Evolutionary conservation across 2,329 filamentous ascomycete genomes (phyloP), one percentile per base, ranked within the genome.

Genomic region (Phialemonium atrogriseum): DNA sequence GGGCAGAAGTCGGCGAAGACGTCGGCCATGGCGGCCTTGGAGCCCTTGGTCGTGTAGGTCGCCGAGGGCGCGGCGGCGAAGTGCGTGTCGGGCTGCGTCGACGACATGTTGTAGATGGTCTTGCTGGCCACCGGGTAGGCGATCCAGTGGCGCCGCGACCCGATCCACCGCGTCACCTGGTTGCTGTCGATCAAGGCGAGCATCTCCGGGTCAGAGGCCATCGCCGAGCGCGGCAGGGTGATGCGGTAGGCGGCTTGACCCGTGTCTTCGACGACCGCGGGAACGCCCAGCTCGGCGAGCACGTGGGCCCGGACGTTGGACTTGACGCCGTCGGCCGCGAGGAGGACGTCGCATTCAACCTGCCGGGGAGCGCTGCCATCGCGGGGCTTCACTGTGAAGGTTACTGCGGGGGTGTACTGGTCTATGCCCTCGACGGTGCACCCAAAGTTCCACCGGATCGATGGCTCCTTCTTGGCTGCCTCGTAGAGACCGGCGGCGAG

Each of bases 91-190:
- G 74, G 72, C 38, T 80, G 76, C 1, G 69, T 62, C 2, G 76
- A 77, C 10, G 70, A 75, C 24, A 82, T 54, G 53, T 83, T 83
- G 59, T 81, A 81, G 35, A 81, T 71, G 11, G 66, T 64, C 45
- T 80, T 75, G 40, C 66, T 65, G 33, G 70, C 66, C 18, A 83
- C 67, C 0, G 77, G 68, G 45, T 83, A 83, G 2, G 74, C 77
- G 47, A 83, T 81, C 39, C 80, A 74, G 42, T 82, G 78, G 4
- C 73, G 64, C 46, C 72, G 71, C 35, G 71, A 68, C n/a, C 77
- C 77, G 30, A 81, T 77, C 71, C 74, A 82, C 23, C 77, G 64
- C 2, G 69, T 70, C 1, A 74, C 76, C 6, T 60, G 56, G 34
- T 77, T 68, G 11, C 60, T 60, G 26, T 76, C 62, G 10, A 82